Conservation (phyloP, 148 eudicot genomes). For the Silene uniflora region DNA sequence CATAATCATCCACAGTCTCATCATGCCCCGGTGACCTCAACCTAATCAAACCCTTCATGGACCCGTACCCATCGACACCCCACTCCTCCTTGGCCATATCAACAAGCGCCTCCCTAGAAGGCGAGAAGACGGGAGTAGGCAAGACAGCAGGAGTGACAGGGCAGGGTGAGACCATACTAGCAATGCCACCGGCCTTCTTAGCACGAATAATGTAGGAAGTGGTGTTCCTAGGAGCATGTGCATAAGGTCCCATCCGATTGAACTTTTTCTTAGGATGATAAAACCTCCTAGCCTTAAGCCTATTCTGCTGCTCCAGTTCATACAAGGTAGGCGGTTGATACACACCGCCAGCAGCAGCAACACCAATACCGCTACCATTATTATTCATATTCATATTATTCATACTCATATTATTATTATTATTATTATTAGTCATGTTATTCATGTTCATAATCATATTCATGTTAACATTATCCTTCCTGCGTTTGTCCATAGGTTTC, state of each 20-base stretch:
- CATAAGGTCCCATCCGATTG: constrained; percentile 69
- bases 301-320: constrained; percentile 76
- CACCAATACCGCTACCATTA: neutral
- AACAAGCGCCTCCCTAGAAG: constrained; percentile 80
- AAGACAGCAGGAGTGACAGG: constrained; percentile 89
- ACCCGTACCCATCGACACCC: constrained; percentile 99
- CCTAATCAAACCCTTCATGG: constrained; percentile 94
- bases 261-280: constrained; percentile 57
- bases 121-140: constrained; percentile 85
- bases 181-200: constrained; percentile 86
- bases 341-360: neutral
- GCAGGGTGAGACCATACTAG: constrained; percentile 68
- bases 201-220: constrained; percentile 79
- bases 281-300: constrained; percentile 67
- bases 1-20: constrained; percentile 60
- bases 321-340: constrained; percentile 19
- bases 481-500: constrained; percentile 50
- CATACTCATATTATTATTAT: no score
- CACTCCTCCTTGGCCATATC: constrained; percentile 98
- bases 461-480: neutral
- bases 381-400: constrained; percentile 1
- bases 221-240: constrained; percentile 88
- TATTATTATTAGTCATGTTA: no score
- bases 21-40: constrained; percentile 71
- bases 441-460: neutral